Percentiles rank a stretch among this genome's conserved stretches.
phyloP scores from a whole-genome alignment of 441 rosid genomes.

The Brassica hybrid region DNA sequence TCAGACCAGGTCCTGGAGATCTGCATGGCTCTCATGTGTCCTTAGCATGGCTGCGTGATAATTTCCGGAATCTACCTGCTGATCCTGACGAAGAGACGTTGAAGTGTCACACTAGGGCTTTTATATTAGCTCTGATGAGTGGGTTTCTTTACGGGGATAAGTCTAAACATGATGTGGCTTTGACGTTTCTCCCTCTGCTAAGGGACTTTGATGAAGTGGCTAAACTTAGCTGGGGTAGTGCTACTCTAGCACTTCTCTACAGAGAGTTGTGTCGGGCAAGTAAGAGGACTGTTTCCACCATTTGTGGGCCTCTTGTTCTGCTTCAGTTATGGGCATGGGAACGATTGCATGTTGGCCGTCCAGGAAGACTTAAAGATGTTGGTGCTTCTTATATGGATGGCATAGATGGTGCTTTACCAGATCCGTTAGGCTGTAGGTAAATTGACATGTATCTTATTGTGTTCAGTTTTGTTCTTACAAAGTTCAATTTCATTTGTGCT shows the following conservation, averaged over 20 bases:
- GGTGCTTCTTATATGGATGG: slow-evolving; percentile 46
- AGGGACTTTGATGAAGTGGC: slow-evolving; percentile 42
- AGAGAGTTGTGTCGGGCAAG: slow-evolving; percentile 49
- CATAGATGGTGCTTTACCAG: slow-evolving; percentile 45
- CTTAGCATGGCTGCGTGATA: slow-evolving; percentile 46
- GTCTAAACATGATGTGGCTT: slow-evolving; percentile 46
- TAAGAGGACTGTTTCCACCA: slow-evolving; percentile 47
- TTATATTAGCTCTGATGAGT: slow-evolving; percentile 47
- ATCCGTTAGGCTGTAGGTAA: slow-evolving; percentile 50
- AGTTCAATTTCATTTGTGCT: slow-evolving; percentile 5
- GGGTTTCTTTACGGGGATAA: slow-evolving; percentile 48
- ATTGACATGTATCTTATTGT: slow-evolving; percentile 7
- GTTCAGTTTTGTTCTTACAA: neutral
- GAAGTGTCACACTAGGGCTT: slow-evolving; percentile 45
- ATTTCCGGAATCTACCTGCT: slow-evolving; percentile 41
- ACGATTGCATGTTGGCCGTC: slow-evolving; percentile 47
- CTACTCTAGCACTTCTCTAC: slow-evolving; percentile 46
- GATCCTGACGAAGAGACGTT: slow-evolving; percentile 40
- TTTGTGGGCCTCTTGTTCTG: slow-evolving; percentile 49
- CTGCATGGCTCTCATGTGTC: slow-evolving; percentile 48
- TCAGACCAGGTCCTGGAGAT: slow-evolving; percentile 45
- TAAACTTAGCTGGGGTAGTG: slow-evolving; percentile 48
- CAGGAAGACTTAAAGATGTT: slow-evolving; percentile 46
- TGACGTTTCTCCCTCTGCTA: slow-evolving; percentile 46
- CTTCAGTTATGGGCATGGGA: slow-evolving; percentile 51